phyloP scores from a whole-genome alignment of 257 asterid genomes.

The Cynanchum wilfordii region DNA sequence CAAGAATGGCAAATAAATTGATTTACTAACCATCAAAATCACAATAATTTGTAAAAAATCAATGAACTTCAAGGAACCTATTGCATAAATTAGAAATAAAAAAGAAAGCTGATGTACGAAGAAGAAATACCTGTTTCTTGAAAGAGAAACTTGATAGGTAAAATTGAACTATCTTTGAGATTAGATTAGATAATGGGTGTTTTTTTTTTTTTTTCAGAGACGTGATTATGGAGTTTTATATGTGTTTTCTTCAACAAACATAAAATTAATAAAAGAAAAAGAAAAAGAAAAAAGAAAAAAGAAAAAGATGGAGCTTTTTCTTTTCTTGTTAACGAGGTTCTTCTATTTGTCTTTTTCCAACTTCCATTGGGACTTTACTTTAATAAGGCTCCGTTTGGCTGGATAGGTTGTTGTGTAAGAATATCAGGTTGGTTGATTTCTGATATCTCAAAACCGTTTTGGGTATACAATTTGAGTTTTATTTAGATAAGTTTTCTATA shows the following conservation, averaged over 20 bases:
- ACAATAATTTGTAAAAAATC: background rate
- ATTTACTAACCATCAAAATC: background rate
- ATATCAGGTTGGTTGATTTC: too few species aligned
- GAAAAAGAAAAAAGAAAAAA: too few species aligned
- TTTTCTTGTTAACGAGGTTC: too few species aligned
- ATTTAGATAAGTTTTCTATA: too few species aligned
- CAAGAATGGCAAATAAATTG: background rate
- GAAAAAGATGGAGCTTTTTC: too few species aligned
- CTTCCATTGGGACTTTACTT: too few species aligned
- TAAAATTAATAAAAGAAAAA: too few species aligned
- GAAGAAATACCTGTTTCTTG: conserved; percentile 9
- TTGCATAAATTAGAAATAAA: background rate
- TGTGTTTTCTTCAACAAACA: background rate
- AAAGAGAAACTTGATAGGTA: background rate
- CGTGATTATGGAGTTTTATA: background rate
- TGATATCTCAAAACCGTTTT: too few species aligned
- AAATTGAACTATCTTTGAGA: background rate
- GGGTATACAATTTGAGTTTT: too few species aligned
- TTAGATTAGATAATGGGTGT: background rate
- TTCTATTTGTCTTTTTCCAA: too few species aligned
- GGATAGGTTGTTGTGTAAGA: too few species aligned
- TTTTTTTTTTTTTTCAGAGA: background rate
- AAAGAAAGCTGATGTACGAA: background rate
- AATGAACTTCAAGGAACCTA: background rate
- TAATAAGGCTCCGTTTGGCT: too few species aligned